phyloP scores from a whole-genome alignment of 1,284 basidiomycete genomes.

The Mycena sp. region DNA sequence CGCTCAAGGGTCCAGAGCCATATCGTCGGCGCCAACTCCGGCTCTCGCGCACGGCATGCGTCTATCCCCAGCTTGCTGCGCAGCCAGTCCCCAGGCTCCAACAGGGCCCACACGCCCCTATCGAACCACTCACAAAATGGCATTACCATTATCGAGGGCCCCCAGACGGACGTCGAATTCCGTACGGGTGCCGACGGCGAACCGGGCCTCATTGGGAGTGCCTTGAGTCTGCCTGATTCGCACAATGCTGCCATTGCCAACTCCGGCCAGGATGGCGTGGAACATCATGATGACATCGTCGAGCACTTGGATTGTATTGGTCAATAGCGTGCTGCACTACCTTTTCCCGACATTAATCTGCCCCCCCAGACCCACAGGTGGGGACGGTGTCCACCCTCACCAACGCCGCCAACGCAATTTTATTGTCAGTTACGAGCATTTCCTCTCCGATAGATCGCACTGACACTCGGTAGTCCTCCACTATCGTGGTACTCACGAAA shows the following conservation, averaged over 20 bases:
- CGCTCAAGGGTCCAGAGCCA: constrained; percentile 26
- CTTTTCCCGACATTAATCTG: not conserved
- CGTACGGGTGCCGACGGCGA: constrained; percentile 36
- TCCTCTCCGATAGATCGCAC: not conserved
- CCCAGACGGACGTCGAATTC: constrained; percentile 40
- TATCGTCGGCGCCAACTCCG: not conserved
- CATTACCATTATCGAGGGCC: not conserved
- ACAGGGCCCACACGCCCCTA: constrained; percentile 17
- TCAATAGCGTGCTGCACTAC: constrained; percentile 31
- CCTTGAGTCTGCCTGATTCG: constrained; percentile 48
- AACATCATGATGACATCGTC: constrained; percentile 76
- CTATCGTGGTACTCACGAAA: constrained; percentile 70
- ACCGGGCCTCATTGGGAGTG: constrained; percentile 55
- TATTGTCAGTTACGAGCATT: constrained; percentile 55
- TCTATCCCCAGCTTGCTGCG: not conserved
- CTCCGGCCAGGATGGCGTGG: constrained; percentile 34
- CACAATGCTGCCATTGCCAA: constrained; percentile 23
- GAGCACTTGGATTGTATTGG: constrained; percentile 84
- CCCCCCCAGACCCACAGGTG: constrained; percentile 68
- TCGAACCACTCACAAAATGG: constrained; percentile 17
- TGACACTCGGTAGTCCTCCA: constrained; percentile 59
- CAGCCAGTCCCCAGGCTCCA: constrained; percentile 19
- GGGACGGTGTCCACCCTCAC: constrained; percentile 75
- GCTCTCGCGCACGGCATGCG: constrained; percentile 6
- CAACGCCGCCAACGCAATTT: constrained; percentile 82